Base-by-base conservation (phyloP, 2,329 filamentous ascomycete species). In the Thielaviopsis ethacetica region DNA sequence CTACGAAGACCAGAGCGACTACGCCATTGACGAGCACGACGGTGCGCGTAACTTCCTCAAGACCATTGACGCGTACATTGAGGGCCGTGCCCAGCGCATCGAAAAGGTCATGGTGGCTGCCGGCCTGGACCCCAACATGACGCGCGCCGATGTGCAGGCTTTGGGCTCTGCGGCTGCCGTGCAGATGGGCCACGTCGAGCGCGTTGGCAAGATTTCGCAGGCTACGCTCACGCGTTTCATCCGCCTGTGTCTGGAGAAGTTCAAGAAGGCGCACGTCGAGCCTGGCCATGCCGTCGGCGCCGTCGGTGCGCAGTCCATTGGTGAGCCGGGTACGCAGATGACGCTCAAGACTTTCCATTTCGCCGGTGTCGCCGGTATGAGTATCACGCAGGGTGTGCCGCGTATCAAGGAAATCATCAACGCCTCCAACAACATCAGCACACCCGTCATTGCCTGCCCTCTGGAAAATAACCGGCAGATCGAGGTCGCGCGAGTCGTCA, bases 391-490 rank as follows among this genome's bases (percentile, higher is more conserved):
- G 68, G 93, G 93, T 87, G 93, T 98, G 6, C 93, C 93, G 1
- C 91, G 93, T 84, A 98, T 98, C 76, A 98, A 98, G 74, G 93
- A 98, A 77, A 98, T 98, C 65, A 98, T 98, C 82, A 98, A 98
- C 72, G 93, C 93, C 5, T 95, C 90, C 9, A 95, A 90, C 69
- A 76, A 77, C 55, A 98, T 98, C 71, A 94, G 87, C 70, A 98
- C 93, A 0, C 93, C 93, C 0, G 86, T 98, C 68, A 95, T 98
- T 65, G 83, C 81, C 5, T 97, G 93, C 67, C 85, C 88, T 4
- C 76, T 97, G 5, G 79, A 88, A 63, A 93, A 90, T 67, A 82
- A 84, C 62, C 75, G 79, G 59, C 81, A 85, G 63, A 82, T 93
- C 58, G 80, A 84, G 63, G 88, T 86, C 1, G 93, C 91, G n/a